Base-by-base conservation (phyloP, 2,329 filamentous ascomycete species). In the Pestalotiopsis sp. region DNA sequence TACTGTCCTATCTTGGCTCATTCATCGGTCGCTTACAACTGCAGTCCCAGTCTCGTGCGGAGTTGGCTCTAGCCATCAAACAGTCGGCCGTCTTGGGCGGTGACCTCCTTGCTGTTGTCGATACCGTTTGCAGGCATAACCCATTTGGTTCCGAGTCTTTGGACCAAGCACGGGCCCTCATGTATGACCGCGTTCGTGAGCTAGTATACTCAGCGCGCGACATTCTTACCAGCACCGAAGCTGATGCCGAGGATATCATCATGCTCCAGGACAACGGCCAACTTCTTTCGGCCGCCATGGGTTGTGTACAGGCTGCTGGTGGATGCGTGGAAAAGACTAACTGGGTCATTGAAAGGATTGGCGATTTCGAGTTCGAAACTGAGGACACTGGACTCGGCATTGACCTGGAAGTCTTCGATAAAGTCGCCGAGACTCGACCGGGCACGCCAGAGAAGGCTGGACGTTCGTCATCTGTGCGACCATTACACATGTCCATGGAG, bases 21-120 rank as follows among this genome's bases (percentile, higher is more conserved):
- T 97, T 98, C 78, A 95, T 98, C 77, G 96, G 96, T 17, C 86
- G 90, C 49, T 87, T 98, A 68, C 94, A 98, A 79, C 85, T 98
- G 70, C 94, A 98, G 78, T 96, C 95, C n/a, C 92, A 96, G 71
- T 96, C 94, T 7, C 92, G 94, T 9, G 89, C 92, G 1, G 94
- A 97, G 78, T 86, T 98, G 63, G 90, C 94, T 39, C 82, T 91
- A 12, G 94, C 93, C 17, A 95, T 97, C 62, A 91, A 93, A 77
- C 91, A 95, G 77, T 93, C 95, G 9, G 93, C 95, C 11, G 86
- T 90, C 7, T 94, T 95, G 2, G 97, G 95, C 71, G 91, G 91
- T 61, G 89, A 92, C 72, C 86, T 98, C 63, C 85, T 98, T 64
- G 87, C 89, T 17, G 90, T 98, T 12, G 88, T 98, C 12, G 93